Base-by-base conservation (phyloP, 1,139 yeast genomes). In the Arxiozyma telluris region DNA sequence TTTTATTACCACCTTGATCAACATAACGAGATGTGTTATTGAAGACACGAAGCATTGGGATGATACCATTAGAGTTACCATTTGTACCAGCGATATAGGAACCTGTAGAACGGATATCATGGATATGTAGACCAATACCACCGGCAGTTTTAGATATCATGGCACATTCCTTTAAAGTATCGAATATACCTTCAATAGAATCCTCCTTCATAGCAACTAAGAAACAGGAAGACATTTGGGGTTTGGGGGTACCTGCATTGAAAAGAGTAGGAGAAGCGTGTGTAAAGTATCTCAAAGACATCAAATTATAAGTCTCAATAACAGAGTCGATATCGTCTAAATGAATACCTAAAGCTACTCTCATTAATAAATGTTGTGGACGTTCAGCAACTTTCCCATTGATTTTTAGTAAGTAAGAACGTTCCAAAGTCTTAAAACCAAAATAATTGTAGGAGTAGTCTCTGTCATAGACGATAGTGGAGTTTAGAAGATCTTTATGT, bases 1-100 rank as follows among this genome's bases (percentile, higher is more conserved):
- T 80, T 72, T 88, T 88, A 74, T 88, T 88, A 60, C 96, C 96
- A 66, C 96, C 96, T 73, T 88, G 96, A 67, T 88, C 96, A 41
- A 88, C 96, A 66, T 88, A 88, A 65, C 96, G 79, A 21, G 96
- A 96, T 45, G 96, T 87, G 71, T 87, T 87, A 74, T 88, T 88
- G 75, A 80, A 88, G 25, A 88, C 96, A 60, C 96, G 79, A 50
- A 89, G 77, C 96, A 88, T 89, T 45, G 96, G 96, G 50, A 88
- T 82, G 58, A 88, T 75, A 54, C 96, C 96, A 67, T 84, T 88
- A 22, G 96, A 87, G n/a, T 89, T 83, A 59, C 96, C 96, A 69
- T 87, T 88, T 17, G 96, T 84, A 57, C 95, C 91, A 53, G 95
- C 88, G 65, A 88, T 88, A 67, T 83, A 84, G 8, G 95, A 82